Conservation (phyloP, 2,329 filamentous ascomycete species). For the Xylariaceae sp. region DNA sequence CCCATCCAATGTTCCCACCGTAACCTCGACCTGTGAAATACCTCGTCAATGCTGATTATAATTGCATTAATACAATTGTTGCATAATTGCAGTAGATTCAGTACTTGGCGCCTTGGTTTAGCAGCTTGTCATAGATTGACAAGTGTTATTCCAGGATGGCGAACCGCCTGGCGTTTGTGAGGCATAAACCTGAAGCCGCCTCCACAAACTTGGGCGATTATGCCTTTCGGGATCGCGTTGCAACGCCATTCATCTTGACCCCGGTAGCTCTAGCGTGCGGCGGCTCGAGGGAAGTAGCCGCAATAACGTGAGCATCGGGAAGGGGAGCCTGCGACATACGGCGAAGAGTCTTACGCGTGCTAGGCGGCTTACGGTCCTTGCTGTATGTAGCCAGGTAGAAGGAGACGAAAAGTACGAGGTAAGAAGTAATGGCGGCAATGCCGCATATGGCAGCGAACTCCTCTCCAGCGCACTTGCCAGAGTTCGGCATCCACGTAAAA, state of each 20-base stretch:
- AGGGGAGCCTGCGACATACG: constrained; percentile 68
- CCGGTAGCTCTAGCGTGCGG: constrained; percentile 57
- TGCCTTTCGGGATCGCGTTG: constrained; percentile 72
- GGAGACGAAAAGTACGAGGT: constrained; percentile 96
- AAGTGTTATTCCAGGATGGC: not conserved
- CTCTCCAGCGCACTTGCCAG: constrained; percentile 87
- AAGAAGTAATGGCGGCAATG: constrained; percentile 89
- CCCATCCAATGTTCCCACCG: not conserved
- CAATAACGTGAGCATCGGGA: constrained; percentile 79
- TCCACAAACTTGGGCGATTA: constrained; percentile 40
- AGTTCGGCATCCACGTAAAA: constrained; percentile 81
- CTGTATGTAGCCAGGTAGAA: constrained; percentile 98
- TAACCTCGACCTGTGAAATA: not conserved
- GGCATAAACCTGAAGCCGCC: constrained; percentile 7
- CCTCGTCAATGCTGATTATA: not conserved
- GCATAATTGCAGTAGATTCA: constrained; percentile 2
- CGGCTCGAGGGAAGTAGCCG: constrained; percentile 60
- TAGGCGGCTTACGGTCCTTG: constrained; percentile 77
- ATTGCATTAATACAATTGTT: not conserved
- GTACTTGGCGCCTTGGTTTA: constrained; percentile 1
- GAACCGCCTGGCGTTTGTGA: constrained; percentile 14
- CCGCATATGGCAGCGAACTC: constrained; percentile 94
- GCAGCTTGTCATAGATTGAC: not conserved
- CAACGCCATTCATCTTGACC: constrained; percentile 60
- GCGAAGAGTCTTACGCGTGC: constrained; percentile 76